A percentile compares a stretch with the other conserved stretches of the same genome.
phyloP scores from a whole-genome alignment of 768 basidiomycete genomes.

The Russula vinacea region DNA sequence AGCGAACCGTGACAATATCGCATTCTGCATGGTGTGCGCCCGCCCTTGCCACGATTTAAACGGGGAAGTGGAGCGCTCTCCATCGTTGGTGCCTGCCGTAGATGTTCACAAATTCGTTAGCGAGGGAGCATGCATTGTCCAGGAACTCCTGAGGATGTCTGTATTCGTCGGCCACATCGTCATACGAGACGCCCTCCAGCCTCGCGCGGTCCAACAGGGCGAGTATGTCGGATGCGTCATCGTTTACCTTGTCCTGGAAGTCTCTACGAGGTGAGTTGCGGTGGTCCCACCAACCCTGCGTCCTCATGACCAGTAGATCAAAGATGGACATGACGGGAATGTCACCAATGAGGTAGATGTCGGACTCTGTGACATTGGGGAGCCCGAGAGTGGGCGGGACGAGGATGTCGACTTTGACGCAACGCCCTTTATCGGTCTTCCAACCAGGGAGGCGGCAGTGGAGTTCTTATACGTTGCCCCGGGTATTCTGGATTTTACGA shows the following conservation, averaged over 20 bases:
- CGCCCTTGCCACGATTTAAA: no score
- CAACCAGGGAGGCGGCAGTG: conserved; percentile 19
- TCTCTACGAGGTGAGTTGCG: neutral
- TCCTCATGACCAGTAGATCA: conserved; percentile 23
- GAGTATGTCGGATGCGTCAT: neutral
- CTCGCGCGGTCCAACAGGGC: conserved; percentile 7
- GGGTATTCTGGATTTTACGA: neutral
- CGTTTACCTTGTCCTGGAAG: neutral
- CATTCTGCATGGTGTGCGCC: no score
- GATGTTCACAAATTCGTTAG: neutral
- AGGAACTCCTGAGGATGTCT: neutral
- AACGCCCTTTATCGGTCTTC: neutral
- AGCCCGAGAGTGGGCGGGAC: conserved; percentile 5
- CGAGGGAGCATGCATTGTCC: neutral
- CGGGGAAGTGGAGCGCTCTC: neutral
- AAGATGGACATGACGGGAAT: conserved; percentile 23
- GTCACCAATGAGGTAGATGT: neutral
- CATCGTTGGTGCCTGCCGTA: neutral
- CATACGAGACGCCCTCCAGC: neutral
- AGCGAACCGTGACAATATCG: no score
- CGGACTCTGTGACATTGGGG: neutral
- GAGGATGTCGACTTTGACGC: conserved; percentile 23
- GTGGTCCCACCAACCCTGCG: conserved; percentile 10
- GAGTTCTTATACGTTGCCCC: neutral
- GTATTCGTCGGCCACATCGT: neutral